Base-by-base conservation (phyloP, 305 asterid genomes). In the Fraxinus nigra region DNA sequence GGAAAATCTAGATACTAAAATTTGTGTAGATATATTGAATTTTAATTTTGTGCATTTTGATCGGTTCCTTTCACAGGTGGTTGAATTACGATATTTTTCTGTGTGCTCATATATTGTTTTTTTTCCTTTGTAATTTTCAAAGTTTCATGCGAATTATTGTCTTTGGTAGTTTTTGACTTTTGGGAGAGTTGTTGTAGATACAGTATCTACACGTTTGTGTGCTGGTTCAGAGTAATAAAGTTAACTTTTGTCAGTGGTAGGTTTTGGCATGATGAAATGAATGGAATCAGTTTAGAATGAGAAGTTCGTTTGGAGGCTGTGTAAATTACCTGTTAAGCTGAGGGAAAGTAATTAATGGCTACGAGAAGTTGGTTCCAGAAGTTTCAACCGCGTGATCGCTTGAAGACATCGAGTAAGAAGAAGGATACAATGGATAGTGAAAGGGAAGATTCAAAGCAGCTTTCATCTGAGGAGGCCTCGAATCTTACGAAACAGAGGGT, bases 361-460 rank as follows among this genome's bases (percentile, higher is more conserved):
- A 93, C 98, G 6, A 92, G 87, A 88, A 92, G 97, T 87, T 96
- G 99, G 99, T 86, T 93, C 51, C 97, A 94, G 34, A 94, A 85
- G 90, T 90, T 91, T 78, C 97, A 93, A 83, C 98, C 96, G 1
- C 90, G 97, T 70, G 98, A 95, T 34, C 90, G 95, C 3, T 85
- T 89, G 82, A 90, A 93, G 86, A 81, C 94, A 32, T 85, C 92
- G 2, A 79, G 88, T 38, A 94, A 83, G 88, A 94, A 69, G 75
- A 69, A 91, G 84, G 93, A 90, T 69, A 81, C 92, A 77, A 90
- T 89, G 98, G 92, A 89, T 32, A 86, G 92, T 83, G 91, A 86
- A 81, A 86, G 88, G 87, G 98, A 93, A 87, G 98, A 94, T 28
- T 83, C 91, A 2, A 85, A 85, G 16, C 80, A 89, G 65, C 82